These are phyloP conservation scores for Cyamopsis tetragonoloba DNA, from an alignment of 306 rosid genomes.

Conservation along the genomic window DNA sequence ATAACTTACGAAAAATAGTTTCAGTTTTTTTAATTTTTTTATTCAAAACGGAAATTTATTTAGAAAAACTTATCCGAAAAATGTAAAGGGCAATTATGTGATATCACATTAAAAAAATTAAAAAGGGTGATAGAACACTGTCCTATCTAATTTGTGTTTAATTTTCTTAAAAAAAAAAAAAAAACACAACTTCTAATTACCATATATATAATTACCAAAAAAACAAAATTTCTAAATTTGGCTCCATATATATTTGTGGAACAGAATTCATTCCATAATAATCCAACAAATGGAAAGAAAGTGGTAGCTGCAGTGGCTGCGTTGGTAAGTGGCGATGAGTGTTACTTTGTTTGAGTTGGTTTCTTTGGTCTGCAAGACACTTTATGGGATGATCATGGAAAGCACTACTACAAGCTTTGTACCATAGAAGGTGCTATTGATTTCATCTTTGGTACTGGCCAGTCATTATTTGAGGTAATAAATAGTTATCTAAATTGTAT, in stretches of 20 bases:
- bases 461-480: conserved; percentile 65
- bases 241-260: neutral
- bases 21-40: too few species aligned
- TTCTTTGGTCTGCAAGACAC: conserved; percentile 84
- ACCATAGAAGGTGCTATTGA: conserved; percentile 79
- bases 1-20: too few species aligned
- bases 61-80: too few species aligned
- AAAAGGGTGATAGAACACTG: too few species aligned
- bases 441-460: conserved; percentile 76
- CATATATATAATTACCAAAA: too few species aligned
- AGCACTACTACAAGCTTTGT: conserved; percentile 64
- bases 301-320: conserved; percentile 61
- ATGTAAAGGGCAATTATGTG: too few species aligned
- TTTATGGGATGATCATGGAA: conserved; percentile 70
- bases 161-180: too few species aligned
- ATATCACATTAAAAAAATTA: too few species aligned
- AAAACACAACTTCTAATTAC: too few species aligned
- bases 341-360: conserved; percentile 45
- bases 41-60: too few species aligned
- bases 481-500: too few species aligned
- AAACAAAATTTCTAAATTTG: neutral
- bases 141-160: too few species aligned
- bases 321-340: conserved; percentile 52
- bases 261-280: conserved; percentile 62
- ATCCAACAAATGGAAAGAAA: conserved; percentile 5